Conservation (phyloP, 768 basidiomycete genomes). For the Dioszegia hungarica region DNA sequence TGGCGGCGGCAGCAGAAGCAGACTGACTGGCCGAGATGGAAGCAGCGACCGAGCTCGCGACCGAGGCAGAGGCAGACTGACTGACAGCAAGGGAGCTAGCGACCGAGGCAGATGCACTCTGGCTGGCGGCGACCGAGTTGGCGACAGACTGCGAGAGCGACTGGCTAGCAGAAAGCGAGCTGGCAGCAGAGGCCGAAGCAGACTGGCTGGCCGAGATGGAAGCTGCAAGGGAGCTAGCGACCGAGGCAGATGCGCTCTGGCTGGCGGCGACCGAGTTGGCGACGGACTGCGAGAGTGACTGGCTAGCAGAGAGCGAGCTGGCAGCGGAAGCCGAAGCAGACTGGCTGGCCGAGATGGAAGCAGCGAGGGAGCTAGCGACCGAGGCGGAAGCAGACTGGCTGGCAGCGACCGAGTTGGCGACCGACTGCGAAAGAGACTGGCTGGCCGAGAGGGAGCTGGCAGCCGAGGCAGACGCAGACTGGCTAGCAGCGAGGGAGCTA, state of each 20-base stretch:
- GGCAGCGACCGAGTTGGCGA: neutral
- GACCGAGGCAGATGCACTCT: neutral
- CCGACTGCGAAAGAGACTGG: neutral
- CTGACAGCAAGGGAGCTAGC: neutral
- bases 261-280: neutral
- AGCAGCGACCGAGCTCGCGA: neutral
- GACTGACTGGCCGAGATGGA: neutral
- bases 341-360: neutral
- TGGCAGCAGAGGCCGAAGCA: neutral
- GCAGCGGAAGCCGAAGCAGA: neutral
- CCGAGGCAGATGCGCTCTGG: neutral
- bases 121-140: neutral
- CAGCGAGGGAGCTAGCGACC: neutral
- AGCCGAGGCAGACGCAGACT: slow-evolving; percentile 1
- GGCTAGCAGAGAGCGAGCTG: neutral
- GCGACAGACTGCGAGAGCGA: neutral
- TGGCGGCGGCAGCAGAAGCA: neutral
- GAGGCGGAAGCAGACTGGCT: neutral
- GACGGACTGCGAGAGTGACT: neutral
- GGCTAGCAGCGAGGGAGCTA: neutral
- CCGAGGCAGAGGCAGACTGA: neutral
- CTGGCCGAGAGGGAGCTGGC: neutral
- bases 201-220: slow-evolving; percentile 4
- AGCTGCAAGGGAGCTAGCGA: neutral
- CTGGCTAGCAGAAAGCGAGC: neutral